Base-by-base conservation (phyloP, 1,139 yeast genomes). In the Geotrichum macrosporum region DNA sequence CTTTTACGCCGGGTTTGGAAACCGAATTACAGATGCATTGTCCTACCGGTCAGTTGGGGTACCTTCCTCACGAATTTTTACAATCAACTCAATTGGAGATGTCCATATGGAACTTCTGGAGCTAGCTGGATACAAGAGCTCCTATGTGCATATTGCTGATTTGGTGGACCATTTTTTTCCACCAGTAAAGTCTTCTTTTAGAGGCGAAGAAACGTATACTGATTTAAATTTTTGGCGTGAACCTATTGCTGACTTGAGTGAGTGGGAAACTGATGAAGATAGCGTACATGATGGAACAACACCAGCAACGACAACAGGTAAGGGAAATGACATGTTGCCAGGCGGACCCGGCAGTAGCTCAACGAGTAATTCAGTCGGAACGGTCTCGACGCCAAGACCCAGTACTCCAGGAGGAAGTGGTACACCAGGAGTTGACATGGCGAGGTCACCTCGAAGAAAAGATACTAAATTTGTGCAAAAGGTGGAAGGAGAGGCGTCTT, bases 141-240 rank as follows among this genome's bases (percentile, higher is more conserved):
- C 94, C 0, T 94, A 94, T 63, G 78, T 94, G 47, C 82, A 81
- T 55, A 92, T 94, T 63, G 88, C 94, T 35, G 97, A 92, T 64
- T 72, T 94, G 52, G 97, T 94, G 12, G 99, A 94, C 66, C 97
- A 92, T 64, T 89, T 89, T 64, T 94, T 94, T 74, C 99, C 99
- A 12, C 95, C 97, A 0, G 58, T 51, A 40, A 46, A 42, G 27
- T 45, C 46, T 10, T 58, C 55, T 39, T 54, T 59, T 39, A 39
- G 48, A 10, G 54, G 54, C 5, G 53, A 55, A 26, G 87, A 83
- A 54, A 77, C 77, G 53, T 89, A 71, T 62, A 84, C 88, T 6
- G 98, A 92, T 65, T 84, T 85, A 24, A 88, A 86, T 59, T 92
- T 77, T 63, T 92, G 99, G 99, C 71, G 95, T 53, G 92, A 82